Base-by-base conservation (phyloP, 129 eudicot genomes). In the Logfia minima region DNA sequence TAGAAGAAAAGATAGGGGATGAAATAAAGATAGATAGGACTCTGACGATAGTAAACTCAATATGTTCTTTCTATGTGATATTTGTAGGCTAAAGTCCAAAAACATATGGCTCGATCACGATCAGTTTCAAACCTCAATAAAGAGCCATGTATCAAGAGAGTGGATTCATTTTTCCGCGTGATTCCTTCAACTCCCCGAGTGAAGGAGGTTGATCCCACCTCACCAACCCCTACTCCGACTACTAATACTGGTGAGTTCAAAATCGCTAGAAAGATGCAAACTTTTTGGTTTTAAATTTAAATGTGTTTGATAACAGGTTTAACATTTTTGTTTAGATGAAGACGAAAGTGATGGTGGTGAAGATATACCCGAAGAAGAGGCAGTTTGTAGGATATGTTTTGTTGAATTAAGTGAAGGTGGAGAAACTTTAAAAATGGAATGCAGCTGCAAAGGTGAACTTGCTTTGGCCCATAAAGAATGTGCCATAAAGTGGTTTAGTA, bases 391-490 rank as follows among this genome's bases (percentile, higher is more conserved):
- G 72, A 90, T 90, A 68, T 93, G 98, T 79, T 67, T 93, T 10
- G 92, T 87, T 68, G 98, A 93, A 61, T 82, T 93, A 72, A 82
- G 98, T 72, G 98, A 93, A 86, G 98, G 97, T 64, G 98, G 98
- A 17, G 98, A 93, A 81, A 90, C 98, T 52, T 83, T 93, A 6
- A 93, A 93, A 81, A 83, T 93, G 97, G 96, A 93, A 80, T 93
- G 98, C 77, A 88, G 91, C 80, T 93, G 98, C 87, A 93, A 89
- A 87, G 98, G 98, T 56, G 98, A 86, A 75, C 96, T 93, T 55
- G 91, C 96, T 77, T 83, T 93, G 75, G 98, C 98, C 72, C 98
- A 93, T 82, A 80, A 87, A 91, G 98, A 93, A 77, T 93, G 98
- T 65, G 98, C 97, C 8, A 58, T 93, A 34, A 93, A 91, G 83